These are phyloP conservation scores for Fraxinus sp. DNA, from an alignment of 305 asterid genomes.

Conservation along the genomic window DNA sequence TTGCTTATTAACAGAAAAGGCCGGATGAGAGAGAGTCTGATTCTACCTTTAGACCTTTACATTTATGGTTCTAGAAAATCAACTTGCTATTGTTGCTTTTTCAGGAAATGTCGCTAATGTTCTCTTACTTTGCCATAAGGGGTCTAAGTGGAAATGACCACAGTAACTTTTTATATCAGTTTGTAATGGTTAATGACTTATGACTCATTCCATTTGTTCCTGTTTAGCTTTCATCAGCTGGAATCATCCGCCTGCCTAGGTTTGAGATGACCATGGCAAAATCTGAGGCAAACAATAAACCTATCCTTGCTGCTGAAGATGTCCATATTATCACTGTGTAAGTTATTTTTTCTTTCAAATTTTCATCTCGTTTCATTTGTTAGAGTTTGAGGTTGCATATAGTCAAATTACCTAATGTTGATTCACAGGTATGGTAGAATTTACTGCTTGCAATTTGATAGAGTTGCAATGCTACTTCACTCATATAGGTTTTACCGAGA, in stretches of 20 bases:
- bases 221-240: constrained; percentile 77
- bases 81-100: constrained; percentile 6
- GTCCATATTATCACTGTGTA: constrained; percentile 85
- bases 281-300: constrained; percentile 69
- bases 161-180: not conserved
- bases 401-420: constrained; percentile 26
- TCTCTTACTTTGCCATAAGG: not conserved
- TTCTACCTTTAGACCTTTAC: constrained; percentile 1
- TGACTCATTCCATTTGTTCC: constrained; percentile 22
- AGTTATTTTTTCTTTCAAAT: constrained; percentile 24
- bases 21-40: constrained; percentile 5
- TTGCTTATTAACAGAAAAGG: constrained; percentile 5
- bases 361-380: not conserved
- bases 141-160: not conserved
- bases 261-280: constrained; percentile 87
- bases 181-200: constrained; percentile 20
- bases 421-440: constrained; percentile 87
- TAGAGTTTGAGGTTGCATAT: constrained; percentile 22
- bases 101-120: not conserved
- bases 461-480: constrained; percentile 79
- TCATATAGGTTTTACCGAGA: constrained; percentile 86
- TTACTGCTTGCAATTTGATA: constrained; percentile 92
- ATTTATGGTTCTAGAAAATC: not conserved
- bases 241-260: constrained; percentile 78
- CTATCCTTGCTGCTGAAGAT: constrained; percentile 84